Evolutionary conservation across 257 asterid species (phyloP), one percentile per base, ranked within the genome.

Genomic region (Lantana camara): DNA sequence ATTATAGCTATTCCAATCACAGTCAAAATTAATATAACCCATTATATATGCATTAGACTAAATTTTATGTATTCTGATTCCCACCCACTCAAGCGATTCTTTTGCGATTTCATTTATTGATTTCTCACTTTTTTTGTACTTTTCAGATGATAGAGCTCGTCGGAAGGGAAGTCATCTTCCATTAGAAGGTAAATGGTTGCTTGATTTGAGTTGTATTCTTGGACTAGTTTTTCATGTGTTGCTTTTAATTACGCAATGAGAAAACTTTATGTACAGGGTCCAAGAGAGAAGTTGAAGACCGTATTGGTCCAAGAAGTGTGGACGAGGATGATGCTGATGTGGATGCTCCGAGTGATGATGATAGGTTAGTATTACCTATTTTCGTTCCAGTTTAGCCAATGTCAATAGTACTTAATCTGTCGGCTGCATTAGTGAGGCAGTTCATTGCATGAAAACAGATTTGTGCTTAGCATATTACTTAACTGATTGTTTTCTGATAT

Each of bases 301-400:
- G 88, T 17, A 84, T 94, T 29, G 50, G 82, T 70, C 90, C 95
- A 14, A 86, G 95, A 38, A 88, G 83, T 56, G 74, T 80, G 35
- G 97, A 90, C 70, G 97, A 95, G 27, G 99, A 90, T 60, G 99
- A 90, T 73, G 87, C 81, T 10, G 96, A 91, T 54, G 85, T 66
- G 49, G 93, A 73, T 63, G 82, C 46, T 60, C 79, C 60, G 64
- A 83, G 84, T 40, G 87, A 32, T 72, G 46, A n/a, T n/a, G n/a
- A 88, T 35, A 87, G 95, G 99, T 90, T 54, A 0, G 41, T 7
- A 21, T 41, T 60, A 4, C 21, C 6, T 22, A 53, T 23, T 27
- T 5, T 17, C 17, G 22, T n/a, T 7, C 5, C 4, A 11, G 19
- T 4, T 29, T 29, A 1, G 30, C 16, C 6, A 10, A 6, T 22